These are phyloP conservation scores for Rosa multiflora DNA, from an alignment of 306 rosid genomes.

Conservation along the genomic window DNA sequence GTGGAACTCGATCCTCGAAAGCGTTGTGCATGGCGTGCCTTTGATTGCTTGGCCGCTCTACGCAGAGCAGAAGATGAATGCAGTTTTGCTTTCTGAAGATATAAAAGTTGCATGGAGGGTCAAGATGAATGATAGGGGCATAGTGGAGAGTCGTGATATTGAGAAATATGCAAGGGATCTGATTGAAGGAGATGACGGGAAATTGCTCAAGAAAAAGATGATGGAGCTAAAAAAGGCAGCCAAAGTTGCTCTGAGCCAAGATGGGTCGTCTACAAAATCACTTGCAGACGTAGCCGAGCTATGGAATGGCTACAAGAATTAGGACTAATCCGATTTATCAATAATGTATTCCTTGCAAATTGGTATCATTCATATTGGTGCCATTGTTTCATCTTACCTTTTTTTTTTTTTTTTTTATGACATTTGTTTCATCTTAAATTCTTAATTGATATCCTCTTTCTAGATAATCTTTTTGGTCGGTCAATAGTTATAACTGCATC, in stretches of 20 bases:
- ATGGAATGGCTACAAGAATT: background rate
- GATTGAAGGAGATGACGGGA: background rate
- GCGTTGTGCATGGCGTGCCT: background rate
- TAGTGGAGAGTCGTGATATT: background rate
- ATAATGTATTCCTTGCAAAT: too few relatives aligned
- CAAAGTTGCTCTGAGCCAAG: background rate
- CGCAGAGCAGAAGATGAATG: background rate
- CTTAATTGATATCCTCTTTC: too few relatives aligned
- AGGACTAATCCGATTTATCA: background rate
- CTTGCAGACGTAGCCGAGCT: background rate
- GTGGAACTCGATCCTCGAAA: background rate
- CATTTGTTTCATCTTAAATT: too few relatives aligned
- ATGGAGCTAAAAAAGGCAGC: background rate
- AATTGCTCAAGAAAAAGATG: background rate
- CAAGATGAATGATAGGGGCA: background rate
- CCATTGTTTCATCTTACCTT: too few relatives aligned
- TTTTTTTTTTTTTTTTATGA: too few relatives aligned
- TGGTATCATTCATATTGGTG: too few relatives aligned
- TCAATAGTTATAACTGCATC: too few relatives aligned
- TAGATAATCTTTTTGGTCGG: too few relatives aligned
- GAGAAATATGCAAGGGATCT: background rate
- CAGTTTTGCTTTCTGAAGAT: background rate
- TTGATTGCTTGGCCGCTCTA: background rate
- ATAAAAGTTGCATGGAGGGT: background rate
- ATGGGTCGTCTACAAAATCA: background rate